Percentiles rank a stretch among this genome's conserved stretches.
Evolutionary conservation across 108 stramenopile genomes (phyloP).

Genomic region (Pelagomonas calceolata): DNA sequence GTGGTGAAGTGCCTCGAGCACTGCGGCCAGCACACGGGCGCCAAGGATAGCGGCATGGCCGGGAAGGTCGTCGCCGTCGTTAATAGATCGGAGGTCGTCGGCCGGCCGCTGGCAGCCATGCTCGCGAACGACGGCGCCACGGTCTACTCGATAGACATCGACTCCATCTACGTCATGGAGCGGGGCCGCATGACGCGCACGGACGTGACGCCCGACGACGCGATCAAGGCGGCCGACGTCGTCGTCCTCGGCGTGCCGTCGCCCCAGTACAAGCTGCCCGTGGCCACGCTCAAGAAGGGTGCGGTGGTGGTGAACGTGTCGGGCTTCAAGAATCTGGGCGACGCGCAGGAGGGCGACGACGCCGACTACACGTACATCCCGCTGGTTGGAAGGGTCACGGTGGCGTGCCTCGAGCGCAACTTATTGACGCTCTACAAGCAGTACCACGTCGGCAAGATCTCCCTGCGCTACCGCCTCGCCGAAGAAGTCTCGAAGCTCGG

Average conservation of each 20-base stretch:
- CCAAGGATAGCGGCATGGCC: slow-evolving; percentile 33
- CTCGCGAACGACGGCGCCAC: slow-evolving; percentile 72
- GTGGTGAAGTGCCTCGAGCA: slow-evolving; percentile 68
- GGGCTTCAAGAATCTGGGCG: slow-evolving; percentile 74
- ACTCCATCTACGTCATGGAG: slow-evolving; percentile 59
- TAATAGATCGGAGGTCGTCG: slow-evolving; percentile 85
- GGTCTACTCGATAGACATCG: slow-evolving; percentile 74
- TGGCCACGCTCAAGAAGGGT: slow-evolving; percentile 49
- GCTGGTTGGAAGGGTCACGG: slow-evolving; percentile 84
- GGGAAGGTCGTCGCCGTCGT: slow-evolving; percentile 66
- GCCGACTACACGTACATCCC: slow-evolving; percentile 69
- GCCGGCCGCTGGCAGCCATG: slow-evolving; percentile 79
- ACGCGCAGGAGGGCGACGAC: slow-evolving; percentile 54
- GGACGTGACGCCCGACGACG: slow-evolving; percentile 39
- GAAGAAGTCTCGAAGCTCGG: too few relatives aligned
- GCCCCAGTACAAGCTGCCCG: slow-evolving; percentile 52
- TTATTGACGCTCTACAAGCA: slow-evolving; percentile 61
- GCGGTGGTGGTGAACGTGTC: slow-evolving; percentile 77
- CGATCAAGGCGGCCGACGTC: slow-evolving; percentile 46
- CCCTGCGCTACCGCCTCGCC: too few relatives aligned
- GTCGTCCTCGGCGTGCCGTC: slow-evolving; percentile 78
- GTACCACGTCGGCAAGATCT: slow-evolving; percentile 17
- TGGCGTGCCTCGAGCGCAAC: slow-evolving; percentile 77
- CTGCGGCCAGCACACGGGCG: slow-evolving; percentile 25
- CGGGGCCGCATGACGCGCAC: slow-evolving; percentile 20